Conservation (phyloP, 1,139 yeast species). For the Debaryomycetaceae sp. region DNA sequence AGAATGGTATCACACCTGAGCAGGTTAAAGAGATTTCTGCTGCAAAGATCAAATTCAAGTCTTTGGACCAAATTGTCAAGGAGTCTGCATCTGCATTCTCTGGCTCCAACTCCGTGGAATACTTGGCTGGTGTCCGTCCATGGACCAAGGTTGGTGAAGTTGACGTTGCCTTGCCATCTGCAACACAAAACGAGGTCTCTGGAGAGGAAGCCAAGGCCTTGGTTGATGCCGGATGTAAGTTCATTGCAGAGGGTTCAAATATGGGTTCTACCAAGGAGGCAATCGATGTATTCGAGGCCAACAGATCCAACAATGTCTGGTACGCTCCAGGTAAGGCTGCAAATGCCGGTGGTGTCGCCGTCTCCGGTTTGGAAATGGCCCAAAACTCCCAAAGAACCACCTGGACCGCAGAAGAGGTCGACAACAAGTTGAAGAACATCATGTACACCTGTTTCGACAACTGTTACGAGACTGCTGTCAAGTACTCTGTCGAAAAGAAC, state of each 20-base stretch:
- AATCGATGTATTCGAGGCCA: constrained; percentile 87
- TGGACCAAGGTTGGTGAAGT: constrained; percentile 91
- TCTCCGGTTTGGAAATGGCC: constrained; percentile 98
- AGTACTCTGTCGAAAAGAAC: constrained; percentile 70
- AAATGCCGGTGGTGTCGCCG: constrained; percentile 99
- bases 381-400: constrained; percentile 93
- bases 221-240: constrained; percentile 88
- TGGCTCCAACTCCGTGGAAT: constrained; percentile 54
- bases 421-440: constrained; percentile 78
- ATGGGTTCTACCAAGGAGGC: constrained; percentile 99
- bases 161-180: constrained; percentile 96
- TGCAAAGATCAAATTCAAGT: constrained; percentile 78
- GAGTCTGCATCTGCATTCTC: constrained; percentile 60
- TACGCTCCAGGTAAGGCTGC: constrained; percentile 99
- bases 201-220: constrained; percentile 96
- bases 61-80: constrained; percentile 62
- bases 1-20: constrained; percentile 76
- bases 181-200: constrained; percentile 96
- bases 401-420: constrained; percentile 91
- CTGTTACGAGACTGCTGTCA: constrained; percentile 84
- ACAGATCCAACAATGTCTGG: constrained; percentile 82
- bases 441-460: constrained; percentile 92
- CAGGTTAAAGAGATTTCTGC: constrained; percentile 76
- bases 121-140: constrained; percentile 92
- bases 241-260: constrained; percentile 97